A percentile compares a stretch with the other conserved stretches of the same genome.
Evolutionary conservation across 1,139 yeast genomes (phyloP).

Genomic region (Scheffersomyces titani): DNA sequence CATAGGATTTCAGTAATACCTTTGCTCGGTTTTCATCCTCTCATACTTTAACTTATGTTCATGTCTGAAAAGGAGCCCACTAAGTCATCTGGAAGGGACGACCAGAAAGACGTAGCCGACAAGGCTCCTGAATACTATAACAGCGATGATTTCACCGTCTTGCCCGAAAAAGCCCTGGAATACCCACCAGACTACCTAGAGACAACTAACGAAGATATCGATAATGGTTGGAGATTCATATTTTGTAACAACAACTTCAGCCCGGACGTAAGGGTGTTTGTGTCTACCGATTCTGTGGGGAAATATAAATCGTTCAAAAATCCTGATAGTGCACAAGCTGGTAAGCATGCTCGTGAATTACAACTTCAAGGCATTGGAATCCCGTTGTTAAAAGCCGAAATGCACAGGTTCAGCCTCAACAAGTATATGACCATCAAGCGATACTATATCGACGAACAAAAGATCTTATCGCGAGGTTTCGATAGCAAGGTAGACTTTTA

Average conservation of each 20-base stretch:
- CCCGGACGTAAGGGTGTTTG: conserved; percentile 3
- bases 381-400: conserved; percentile 5
- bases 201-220: not conserved
- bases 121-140: not conserved
- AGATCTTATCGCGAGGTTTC: not conserved
- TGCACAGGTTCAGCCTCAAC: conserved; percentile 1
- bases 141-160: not conserved
- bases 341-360: not conserved
- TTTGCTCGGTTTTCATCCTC: too few species aligned
- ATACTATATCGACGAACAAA: not conserved
- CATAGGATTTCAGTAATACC: too few species aligned
- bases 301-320: conserved; percentile 3
- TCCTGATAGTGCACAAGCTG: not conserved
- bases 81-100: too few species aligned
- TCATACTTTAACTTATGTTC: not conserved
- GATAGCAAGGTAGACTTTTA: conserved; percentile 2
- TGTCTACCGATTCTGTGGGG: conserved; percentile 5
- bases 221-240: conserved; percentile 1
- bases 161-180: too few species aligned
- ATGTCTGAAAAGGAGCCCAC: not conserved
- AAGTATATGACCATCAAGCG: conserved; percentile 4
- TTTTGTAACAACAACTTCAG: not conserved
- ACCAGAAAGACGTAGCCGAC: too few species aligned
- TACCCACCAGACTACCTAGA: not conserved
- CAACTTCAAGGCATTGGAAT: conserved; percentile 8